phyloP scores from a whole-genome alignment of 805 yeast genomes.

The Lachancea sp. region DNA sequence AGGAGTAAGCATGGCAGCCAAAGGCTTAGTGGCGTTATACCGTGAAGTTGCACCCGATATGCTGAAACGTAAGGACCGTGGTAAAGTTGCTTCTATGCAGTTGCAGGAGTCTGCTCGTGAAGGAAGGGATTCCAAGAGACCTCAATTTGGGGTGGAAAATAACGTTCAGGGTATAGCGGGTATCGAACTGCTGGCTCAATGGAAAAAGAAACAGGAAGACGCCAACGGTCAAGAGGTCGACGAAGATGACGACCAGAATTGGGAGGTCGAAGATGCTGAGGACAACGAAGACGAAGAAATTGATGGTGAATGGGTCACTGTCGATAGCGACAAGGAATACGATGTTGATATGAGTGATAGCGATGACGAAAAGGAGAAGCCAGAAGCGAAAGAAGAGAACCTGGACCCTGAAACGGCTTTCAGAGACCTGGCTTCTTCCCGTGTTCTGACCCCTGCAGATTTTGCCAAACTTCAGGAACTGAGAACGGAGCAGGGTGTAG shows the following conservation, averaged over 20 bases:
- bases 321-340: conserved; percentile 76
- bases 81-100: conserved; percentile 84
- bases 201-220: conserved; percentile 51
- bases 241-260: conserved; percentile 56
- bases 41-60: conserved; percentile 96
- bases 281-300: conserved; percentile 51
- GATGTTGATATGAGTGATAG: conserved; percentile 47
- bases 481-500: conserved; percentile 76
- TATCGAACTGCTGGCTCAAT: conserved; percentile 78
- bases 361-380: conserved; percentile 43
- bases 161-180: conserved; percentile 79
- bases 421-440: conserved; percentile 58
- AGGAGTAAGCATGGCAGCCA: conserved; percentile 91
- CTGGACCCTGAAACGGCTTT: conserved; percentile 37
- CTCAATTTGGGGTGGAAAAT: conserved; percentile 71
- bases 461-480: conserved; percentile 92
- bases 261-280: conserved; percentile 51
- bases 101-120: conserved; percentile 55
- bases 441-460: conserved; percentile 94
- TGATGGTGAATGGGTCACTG: conserved; percentile 89
- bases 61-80: conserved; percentile 86
- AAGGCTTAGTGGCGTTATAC: conserved; percentile 75
- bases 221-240: conserved; percentile 50
- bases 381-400: conserved; percentile 29
- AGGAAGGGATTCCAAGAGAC: conserved; percentile 32